Evolutionary conservation across 768 basidiomycete species (phyloP).

Genomic region (Phaffia australis): DNA sequence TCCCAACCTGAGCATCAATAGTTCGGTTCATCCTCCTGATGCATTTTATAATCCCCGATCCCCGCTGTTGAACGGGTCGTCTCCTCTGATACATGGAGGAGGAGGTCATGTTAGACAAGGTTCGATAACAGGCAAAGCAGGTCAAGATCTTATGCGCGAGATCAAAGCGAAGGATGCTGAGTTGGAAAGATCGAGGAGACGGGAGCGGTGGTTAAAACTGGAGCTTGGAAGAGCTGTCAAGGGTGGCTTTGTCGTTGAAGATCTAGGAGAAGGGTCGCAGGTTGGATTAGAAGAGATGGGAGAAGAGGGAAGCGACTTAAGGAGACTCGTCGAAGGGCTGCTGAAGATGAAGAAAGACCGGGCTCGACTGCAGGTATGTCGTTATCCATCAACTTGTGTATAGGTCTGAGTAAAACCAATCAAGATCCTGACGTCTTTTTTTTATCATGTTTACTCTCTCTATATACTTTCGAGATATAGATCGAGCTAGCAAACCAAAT

Average conservation of each 20-base stretch:
- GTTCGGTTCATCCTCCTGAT: constrained; percentile 49
- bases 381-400: constrained; percentile 13
- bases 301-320: constrained; percentile 15
- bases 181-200: constrained; percentile 60
- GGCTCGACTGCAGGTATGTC: constrained; percentile 68
- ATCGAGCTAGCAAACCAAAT: constrained; percentile 53
- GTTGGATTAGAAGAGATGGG: constrained; percentile 28
- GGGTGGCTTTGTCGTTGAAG: constrained; percentile 59
- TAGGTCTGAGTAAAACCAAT: not conserved
- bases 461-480: constrained; percentile 7
- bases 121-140: constrained; percentile 25
- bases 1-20: constrained; percentile 24
- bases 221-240: constrained; percentile 63
- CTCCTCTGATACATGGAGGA: not conserved
- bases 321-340: constrained; percentile 55
- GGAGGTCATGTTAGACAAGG: constrained; percentile 21
- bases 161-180: constrained; percentile 73
- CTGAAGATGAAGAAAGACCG: constrained; percentile 79
- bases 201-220: constrained; percentile 76
- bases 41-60: constrained; percentile 43
- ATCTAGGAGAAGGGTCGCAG: constrained; percentile 46
- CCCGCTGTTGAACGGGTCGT: constrained; percentile 8
- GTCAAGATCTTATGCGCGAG: constrained; percentile 63
- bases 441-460: not conserved
- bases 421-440: not conserved